Evolutionary conservation across 345 rosid species (phyloP), one percentile per base, ranked within the genome.

Genomic region (Durio zibethinus): DNA sequence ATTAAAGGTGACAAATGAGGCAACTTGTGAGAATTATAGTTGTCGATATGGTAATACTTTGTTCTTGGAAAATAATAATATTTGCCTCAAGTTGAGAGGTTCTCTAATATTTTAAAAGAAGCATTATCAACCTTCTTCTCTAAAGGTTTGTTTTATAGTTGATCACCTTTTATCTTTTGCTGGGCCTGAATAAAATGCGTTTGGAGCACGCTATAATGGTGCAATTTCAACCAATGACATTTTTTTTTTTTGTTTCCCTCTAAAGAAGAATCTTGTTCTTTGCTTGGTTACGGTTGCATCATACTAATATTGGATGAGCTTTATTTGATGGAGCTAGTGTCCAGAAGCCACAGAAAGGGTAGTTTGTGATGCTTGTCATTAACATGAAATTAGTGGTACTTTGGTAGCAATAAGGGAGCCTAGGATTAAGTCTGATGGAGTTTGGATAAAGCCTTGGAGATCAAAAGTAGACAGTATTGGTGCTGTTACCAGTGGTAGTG

Each of bases 11-110:
- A 38, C 23, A 52, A 33, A 43, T 33, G 60, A 68, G 33, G 57
- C 66, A 59, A 48, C 61, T 67, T 74, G 14, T 61, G 31, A 7
- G 53, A 40, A 70, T 63, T 47, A 7, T 35, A 35, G 77, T 64
- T 54, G 47, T 75, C 10, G 10, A 9, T 75, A 10, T 69, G 57
- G 74, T 76, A 25, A 52, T 52, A 21, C 8, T 65, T 75, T 9
- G 43, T 56, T 27, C 45, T 74, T 61, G 54, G 36, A 48, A 75
- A 14, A 45, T 43, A 38, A 40, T 5, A 75, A 75, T 61, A 48
- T 21, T 45, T 48, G 54, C 20, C 38, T 62, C 43, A 27, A 61
- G 53, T 10, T 18, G 2, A 50, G 56, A 31, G 59, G 48, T 31
- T 43, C 43, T 35, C 18, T 56, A 53, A 20, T 56, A 53, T 21